Conservation (phyloP, 1,139 yeast genomes). For the Fermentozyma sake region DNA sequence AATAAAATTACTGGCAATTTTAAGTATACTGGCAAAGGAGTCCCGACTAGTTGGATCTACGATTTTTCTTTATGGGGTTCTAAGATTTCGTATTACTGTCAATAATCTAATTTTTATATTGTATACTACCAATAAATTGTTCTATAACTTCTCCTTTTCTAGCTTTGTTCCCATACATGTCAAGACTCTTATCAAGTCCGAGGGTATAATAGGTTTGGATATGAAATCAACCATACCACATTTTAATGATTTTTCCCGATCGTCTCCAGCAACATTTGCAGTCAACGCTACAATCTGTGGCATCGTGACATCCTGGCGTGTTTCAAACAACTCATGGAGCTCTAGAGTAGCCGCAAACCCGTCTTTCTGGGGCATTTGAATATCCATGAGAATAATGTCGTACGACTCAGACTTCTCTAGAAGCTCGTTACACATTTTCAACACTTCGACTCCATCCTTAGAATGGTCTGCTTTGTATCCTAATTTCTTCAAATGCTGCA, state of each 20-base stretch:
- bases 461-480: slow-evolving; percentile 56
- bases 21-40: too few relatives aligned
- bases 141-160: neutral
- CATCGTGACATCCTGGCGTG: slow-evolving; percentile 21
- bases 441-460: slow-evolving; percentile 49
- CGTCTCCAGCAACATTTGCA: slow-evolving; percentile 57
- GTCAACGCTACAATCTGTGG: slow-evolving; percentile 51
- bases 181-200: slow-evolving; percentile 35
- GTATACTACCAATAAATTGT: too few relatives aligned
- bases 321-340: slow-evolving; percentile 18
- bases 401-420: slow-evolving; percentile 32
- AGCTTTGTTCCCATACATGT: slow-evolving; percentile 4
- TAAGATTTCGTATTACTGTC: too few relatives aligned
- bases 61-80: too few relatives aligned
- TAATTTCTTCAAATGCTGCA: slow-evolving; percentile 46
- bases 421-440: slow-evolving; percentile 31
- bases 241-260: slow-evolving; percentile 41
- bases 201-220: slow-evolving; percentile 53
- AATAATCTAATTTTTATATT: too few relatives aligned
- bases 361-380: slow-evolving; percentile 53
- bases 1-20: too few relatives aligned
- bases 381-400: slow-evolving; percentile 51
- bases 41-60: too few relatives aligned
- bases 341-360: slow-evolving; percentile 46
- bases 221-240: slow-evolving; percentile 56